These are phyloP conservation scores for Debaryomycetaceae sp. DNA, from an alignment of 1,139 yeast species.

Conservation along the genomic window DNA sequence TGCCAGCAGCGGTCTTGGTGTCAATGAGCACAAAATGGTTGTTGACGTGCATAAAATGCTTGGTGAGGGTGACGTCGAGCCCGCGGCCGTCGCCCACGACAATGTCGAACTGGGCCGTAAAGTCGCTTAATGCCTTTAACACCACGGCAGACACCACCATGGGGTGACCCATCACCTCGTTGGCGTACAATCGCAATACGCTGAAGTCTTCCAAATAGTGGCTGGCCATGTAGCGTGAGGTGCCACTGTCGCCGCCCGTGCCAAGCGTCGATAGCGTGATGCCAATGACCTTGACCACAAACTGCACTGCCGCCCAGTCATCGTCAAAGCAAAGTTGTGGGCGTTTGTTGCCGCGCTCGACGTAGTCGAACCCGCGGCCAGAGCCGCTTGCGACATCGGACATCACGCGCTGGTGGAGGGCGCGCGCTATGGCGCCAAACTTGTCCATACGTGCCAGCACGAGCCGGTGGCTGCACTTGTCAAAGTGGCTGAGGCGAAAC, in stretches of 20 bases:
- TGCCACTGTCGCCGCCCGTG: too few relatives aligned
- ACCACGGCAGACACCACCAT: conserved; percentile 19
- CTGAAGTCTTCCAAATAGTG: conserved; percentile 25
- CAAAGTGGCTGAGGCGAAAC: conserved; percentile 22
- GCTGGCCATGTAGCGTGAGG: conserved; percentile 10
- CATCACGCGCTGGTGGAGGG: too few relatives aligned
- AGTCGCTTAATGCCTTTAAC: conserved; percentile 17
- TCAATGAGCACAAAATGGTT: conserved; percentile 1
- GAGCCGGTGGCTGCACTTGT: conserved; percentile 17
- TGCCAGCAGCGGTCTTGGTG: conserved; percentile 1
- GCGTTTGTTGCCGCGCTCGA: too few relatives aligned
- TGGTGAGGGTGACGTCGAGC: not conserved
- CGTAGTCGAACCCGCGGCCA: too few relatives aligned
- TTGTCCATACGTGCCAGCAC: conserved; percentile 12
- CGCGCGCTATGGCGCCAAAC: conserved; percentile 11
- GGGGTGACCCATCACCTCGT: conserved; percentile 21
- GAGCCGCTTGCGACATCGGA: too few relatives aligned
- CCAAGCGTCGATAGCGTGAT: too few relatives aligned
- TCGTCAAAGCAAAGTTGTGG: too few relatives aligned
- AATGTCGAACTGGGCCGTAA: conserved; percentile 9
- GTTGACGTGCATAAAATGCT: conserved; percentile 6
- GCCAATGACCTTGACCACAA: conserved; percentile 3
- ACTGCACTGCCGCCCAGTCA: not conserved
- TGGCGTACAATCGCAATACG: conserved; percentile 24
- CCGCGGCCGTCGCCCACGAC: conserved; percentile 1